Evolutionary conservation across 768 basidiomycete species (phyloP), one percentile per base, ranked within the genome.

Genomic region (Tubosaeta brunneosetosa): DNA sequence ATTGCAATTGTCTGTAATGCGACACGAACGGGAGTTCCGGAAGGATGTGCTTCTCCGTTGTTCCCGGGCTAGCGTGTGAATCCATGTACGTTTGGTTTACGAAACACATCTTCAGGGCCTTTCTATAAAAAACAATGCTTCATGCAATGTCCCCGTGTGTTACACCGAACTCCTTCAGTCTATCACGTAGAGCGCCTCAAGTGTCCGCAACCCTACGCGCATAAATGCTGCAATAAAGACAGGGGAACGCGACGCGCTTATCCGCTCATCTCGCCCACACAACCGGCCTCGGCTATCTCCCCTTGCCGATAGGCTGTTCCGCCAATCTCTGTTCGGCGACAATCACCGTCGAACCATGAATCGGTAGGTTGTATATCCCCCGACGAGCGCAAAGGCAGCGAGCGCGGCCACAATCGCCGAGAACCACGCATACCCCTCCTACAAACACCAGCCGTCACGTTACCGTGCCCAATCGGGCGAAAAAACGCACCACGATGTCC

Each of bases 391-490:
- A 67, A 98, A 90, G 0, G 83, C 84, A 2, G 83, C 82, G 1
- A 98, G 79, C 32, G 75, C 78, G 0, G 84, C 89, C 13, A 98
- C 84, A 58, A 97, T 97, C 14, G 87, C 83, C 36, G 80, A 72
- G 66, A 98, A 98, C 93, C 92, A 94, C n/a, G 74, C 72, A 61
- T 83, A 89, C 1, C 79, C 78, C 71, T 77, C 48, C 45, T 58
- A 22, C 8, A 17, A 40, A 14, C 13, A 6, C 5, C 12, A n/a
- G 29, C 37, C 27, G 43, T 26, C 9, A 19, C 12, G 36, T 6
- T 4, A 14, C 6, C 29, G 9, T 9, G 29, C 29, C 29, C 9
- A 14, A 14, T 11, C 17, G 19, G 19, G 25, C 25, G 6, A 26
- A 16, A 9, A 34, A 17, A 50, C 66, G 47, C 37, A 82, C 84